Percentiles rank a stretch among this genome's conserved stretches.
phyloP scores from a whole-genome alignment of 2,329 filamentous ascomycete genomes.

The Incumbomyces lentus region DNA sequence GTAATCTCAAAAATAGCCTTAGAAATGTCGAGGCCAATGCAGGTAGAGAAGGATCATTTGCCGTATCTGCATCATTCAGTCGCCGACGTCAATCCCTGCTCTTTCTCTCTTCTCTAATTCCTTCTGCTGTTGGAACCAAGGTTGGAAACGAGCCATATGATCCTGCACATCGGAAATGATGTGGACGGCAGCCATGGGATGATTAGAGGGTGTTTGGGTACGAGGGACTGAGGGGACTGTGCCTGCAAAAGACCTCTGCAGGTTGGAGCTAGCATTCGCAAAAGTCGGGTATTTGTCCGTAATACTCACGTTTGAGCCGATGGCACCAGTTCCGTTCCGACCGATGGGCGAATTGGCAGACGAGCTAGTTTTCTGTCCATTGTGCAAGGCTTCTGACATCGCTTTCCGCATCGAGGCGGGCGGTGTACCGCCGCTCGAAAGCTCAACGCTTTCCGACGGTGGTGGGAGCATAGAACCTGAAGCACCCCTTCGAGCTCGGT shows the following conservation, averaged over 20 bases:
- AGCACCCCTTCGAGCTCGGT: conserved; percentile 12
- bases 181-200: not conserved
- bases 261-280: not conserved
- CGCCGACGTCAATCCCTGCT: not conserved
- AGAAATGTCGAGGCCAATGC: not conserved
- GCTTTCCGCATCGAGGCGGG: not conserved
- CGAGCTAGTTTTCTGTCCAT: not conserved
- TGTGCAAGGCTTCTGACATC: not conserved
- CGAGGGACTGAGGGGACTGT: not conserved
- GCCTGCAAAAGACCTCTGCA: conserved; percentile 2
- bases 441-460: not conserved
- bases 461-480: conserved; percentile 1
- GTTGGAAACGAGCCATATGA: not conserved
- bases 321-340: not conserved
- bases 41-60: not conserved
- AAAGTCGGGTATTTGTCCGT: not conserved
- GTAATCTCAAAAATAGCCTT: not conserved
- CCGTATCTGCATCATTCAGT: not conserved
- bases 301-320: not conserved
- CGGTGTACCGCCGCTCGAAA: not conserved
- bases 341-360: not conserved
- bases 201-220: not conserved
- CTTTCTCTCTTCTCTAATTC: not conserved
- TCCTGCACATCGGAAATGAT: conserved; percentile 4
- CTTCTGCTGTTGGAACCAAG: not conserved